Base-by-base conservation (phyloP, 495 filamentous ascomycete species). In the Halenospora varia region DNA sequence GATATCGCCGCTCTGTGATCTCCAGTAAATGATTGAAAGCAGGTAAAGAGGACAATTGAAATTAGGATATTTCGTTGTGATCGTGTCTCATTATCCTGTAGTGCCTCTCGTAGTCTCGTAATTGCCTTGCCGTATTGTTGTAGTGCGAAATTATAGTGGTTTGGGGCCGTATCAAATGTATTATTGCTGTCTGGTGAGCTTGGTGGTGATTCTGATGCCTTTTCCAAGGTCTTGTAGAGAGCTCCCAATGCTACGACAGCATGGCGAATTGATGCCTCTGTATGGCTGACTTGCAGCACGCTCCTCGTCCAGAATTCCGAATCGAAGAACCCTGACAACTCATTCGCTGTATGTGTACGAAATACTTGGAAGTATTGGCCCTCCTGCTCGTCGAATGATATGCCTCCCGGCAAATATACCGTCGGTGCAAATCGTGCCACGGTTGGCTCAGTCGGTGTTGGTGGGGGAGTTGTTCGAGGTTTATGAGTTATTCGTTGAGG, bases 191-290 rank as follows among this genome's bases (percentile, higher is more conserved):
- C 60, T 68, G 75, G 66, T 75, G 79, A 63, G 75, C 73, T 53
- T 65, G 25, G 78, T 70, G n/a, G 78, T 73, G 64, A 80, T 74
- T 57, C 74, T 70, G 51, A 74, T 68, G 68, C 77, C 76, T 68
- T 79, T 74, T 45, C 86, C 68, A 66, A 59, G 2, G 79, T 81
- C 61, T 85, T 81, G 56, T 87, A 86, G 22, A 86, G 69, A 1
- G 83, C 81, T 48, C 82, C 81, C 23, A 89, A 69, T 40, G 84
- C 85, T 13, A 87, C 74, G 0, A 87, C 77, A 8, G 86, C 83
- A 66, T 89, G 84, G 20, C 81, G 76, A 44, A 89, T 82, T 3
- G 81, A 75, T 2, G 85, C 73, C 64, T 87, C 82, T 15, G 76
- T 76, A 48, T 82, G 77, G 41, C 81, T 83, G 58, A 82, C 82